Conservation (phyloP, 345 rosid species). For the Lumnitzera littorea region DNA sequence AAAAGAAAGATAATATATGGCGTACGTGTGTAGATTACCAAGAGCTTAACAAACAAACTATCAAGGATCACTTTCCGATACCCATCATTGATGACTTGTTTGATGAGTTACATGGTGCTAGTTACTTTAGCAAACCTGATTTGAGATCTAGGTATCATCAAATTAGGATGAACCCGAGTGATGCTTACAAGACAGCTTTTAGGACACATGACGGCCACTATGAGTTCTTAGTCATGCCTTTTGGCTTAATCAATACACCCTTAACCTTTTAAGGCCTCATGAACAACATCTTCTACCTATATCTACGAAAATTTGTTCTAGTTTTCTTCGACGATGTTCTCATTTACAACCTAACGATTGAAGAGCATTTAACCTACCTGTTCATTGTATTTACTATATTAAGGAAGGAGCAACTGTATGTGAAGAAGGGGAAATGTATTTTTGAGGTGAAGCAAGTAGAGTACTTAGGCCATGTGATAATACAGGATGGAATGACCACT, state of each 20-base stretch:
- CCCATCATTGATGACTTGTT: background rate
- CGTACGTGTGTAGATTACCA: background rate
- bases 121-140: background rate
- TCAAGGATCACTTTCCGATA: background rate
- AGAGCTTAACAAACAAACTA: background rate
- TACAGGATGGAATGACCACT: background rate
- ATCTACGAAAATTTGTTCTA: background rate
- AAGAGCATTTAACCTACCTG: no score
- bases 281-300: background rate
- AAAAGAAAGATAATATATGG: background rate
- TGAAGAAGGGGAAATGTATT: no score
- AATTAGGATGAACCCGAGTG: no score
- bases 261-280: background rate
- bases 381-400: no score
- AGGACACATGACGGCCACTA: no score
- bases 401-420: no score
- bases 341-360: background rate
- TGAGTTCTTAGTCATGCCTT: no score
- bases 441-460: background rate
- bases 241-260: background rate
- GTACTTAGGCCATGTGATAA: constrained; percentile 1
- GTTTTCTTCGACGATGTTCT: background rate
- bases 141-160: no score
- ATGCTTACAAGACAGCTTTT: no score
- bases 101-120: background rate